Conservation (phyloP, 140 eudicot species). For the Artemisia princeps region DNA sequence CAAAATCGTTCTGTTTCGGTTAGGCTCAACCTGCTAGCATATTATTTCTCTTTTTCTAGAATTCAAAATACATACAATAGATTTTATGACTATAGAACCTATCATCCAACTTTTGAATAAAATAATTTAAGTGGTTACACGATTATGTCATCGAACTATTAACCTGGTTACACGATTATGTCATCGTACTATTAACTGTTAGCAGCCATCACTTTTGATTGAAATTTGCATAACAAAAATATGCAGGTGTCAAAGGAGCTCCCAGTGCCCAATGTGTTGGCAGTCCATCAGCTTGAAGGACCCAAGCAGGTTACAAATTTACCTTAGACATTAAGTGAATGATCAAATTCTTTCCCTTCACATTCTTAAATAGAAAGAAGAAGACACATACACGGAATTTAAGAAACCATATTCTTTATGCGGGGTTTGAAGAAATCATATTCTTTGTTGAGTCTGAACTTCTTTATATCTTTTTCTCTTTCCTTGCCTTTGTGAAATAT, state of each 20-base stretch:
- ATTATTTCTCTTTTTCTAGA: too few relatives aligned
- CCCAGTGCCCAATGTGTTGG: slow-evolving; percentile 98
- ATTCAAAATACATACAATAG: too few relatives aligned
- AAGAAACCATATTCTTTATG: too few relatives aligned
- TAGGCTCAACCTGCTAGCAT: too few relatives aligned
- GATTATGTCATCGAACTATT: too few relatives aligned
- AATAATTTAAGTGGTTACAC: too few relatives aligned
- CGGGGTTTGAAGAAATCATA: not conserved
- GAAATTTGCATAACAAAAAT: slow-evolving; percentile 3
- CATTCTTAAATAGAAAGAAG: slow-evolving; percentile 15
- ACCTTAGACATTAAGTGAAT: not conserved
- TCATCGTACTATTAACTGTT: not conserved
- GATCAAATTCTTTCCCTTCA: slow-evolving; percentile 16
- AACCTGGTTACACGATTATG: not conserved
- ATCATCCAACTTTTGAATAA: too few relatives aligned
- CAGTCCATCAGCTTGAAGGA: slow-evolving; percentile 79
- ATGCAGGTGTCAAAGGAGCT: slow-evolving; percentile 90
- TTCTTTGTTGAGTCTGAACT: not conserved
- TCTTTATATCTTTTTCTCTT: slow-evolving; percentile 12
- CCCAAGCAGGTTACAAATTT: slow-evolving; percentile 48
- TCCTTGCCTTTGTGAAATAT: not conserved
- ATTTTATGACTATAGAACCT: too few relatives aligned
- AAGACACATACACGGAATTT: not conserved
- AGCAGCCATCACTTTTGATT: slow-evolving; percentile 1
- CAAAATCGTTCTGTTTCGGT: too few relatives aligned